These are phyloP conservation scores for Calocybe cyanea DNA, from an alignment of 768 basidiomycete species.

Conservation along the genomic window DNA sequence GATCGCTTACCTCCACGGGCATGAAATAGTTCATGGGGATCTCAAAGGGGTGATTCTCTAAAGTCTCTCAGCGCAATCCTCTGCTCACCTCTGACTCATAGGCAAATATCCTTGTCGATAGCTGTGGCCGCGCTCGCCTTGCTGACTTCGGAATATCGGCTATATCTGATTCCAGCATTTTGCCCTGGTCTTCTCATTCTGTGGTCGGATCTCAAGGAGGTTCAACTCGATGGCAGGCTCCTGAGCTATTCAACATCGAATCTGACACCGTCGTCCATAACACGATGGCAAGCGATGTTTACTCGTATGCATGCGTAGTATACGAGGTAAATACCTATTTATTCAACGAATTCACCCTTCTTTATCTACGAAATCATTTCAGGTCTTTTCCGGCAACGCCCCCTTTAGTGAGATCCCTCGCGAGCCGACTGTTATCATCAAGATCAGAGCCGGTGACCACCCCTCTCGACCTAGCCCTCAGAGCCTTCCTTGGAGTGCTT, in stretches of 20 bases:
- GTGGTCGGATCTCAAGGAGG: not conserved
- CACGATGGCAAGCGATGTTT: not conserved
- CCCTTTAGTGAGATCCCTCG: not conserved
- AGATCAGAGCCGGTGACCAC: not conserved
- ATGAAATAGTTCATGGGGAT: conserved; percentile 3
- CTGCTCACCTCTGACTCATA: not conserved
- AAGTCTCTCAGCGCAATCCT: not conserved
- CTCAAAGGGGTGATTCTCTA: not conserved
- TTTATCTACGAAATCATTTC: not conserved
- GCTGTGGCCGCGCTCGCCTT: not conserved
- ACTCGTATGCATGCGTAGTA: not conserved
- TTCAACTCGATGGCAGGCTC: not conserved
- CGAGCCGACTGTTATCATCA: not conserved
- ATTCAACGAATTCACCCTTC: not conserved
- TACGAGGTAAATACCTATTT: conserved; percentile 1
- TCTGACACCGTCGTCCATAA: not conserved
- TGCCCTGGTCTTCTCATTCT: conserved; percentile 1
- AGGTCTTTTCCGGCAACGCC: not conserved
- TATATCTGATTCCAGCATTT: not conserved
- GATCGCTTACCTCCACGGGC: not conserved
- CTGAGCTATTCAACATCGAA: not conserved
- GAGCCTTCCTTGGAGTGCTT: not conserved
- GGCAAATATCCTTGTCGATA: conserved; percentile 2
- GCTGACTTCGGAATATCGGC: conserved; percentile 2
- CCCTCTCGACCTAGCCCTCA: not conserved